Conservation (phyloP, 2,329 filamentous ascomycete genomes). For the Penicillium sp. region DNA sequence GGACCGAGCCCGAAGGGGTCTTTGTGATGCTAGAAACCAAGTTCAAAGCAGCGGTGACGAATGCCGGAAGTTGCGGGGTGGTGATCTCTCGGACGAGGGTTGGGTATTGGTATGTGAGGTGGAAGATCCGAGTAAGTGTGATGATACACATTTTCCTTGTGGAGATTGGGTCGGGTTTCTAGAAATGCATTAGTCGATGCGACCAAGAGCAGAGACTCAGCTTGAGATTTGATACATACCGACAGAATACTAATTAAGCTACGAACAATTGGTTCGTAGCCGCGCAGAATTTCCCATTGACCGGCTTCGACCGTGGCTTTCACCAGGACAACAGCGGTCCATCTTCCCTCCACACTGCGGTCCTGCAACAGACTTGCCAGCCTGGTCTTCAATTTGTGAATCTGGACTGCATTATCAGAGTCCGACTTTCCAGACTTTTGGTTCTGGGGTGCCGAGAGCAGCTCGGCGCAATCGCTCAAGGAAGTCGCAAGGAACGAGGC, state of each 20-base stretch:
- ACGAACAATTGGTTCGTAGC: slow-evolving; percentile 70
- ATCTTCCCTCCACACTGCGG: slow-evolving; percentile 68
- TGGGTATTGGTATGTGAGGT: slow-evolving; percentile 74
- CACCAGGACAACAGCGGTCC: slow-evolving; percentile 71
- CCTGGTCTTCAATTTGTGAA: slow-evolving; percentile 78
- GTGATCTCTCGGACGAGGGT: slow-evolving; percentile 83
- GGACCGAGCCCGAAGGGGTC: slow-evolving; percentile 32
- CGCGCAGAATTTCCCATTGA: slow-evolving; percentile 75
- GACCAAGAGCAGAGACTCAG: neutral
- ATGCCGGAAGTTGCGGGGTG: slow-evolving; percentile 72
- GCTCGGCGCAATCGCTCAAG: slow-evolving; percentile 52
- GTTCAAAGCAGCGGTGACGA: slow-evolving; percentile 68
- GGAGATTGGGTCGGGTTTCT: slow-evolving; percentile 73
- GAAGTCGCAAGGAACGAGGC: slow-evolving; percentile 63
- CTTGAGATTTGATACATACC: slow-evolving; percentile 43
- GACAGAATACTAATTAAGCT: slow-evolving; percentile 71
- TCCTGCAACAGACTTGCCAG: slow-evolving; percentile 75
- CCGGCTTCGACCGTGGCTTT: slow-evolving; percentile 80
- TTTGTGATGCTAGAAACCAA: slow-evolving; percentile 51
- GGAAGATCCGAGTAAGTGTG: slow-evolving; percentile 77
- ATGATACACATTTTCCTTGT: slow-evolving; percentile 74
- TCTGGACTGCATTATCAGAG: slow-evolving; percentile 63
- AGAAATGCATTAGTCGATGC: slow-evolving; percentile 16
- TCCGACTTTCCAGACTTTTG: slow-evolving; percentile 59
- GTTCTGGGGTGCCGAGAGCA: slow-evolving; percentile 60